phyloP scores from a whole-genome alignment of 495 filamentous ascomycete genomes.

The Lophiotrema nucula region DNA sequence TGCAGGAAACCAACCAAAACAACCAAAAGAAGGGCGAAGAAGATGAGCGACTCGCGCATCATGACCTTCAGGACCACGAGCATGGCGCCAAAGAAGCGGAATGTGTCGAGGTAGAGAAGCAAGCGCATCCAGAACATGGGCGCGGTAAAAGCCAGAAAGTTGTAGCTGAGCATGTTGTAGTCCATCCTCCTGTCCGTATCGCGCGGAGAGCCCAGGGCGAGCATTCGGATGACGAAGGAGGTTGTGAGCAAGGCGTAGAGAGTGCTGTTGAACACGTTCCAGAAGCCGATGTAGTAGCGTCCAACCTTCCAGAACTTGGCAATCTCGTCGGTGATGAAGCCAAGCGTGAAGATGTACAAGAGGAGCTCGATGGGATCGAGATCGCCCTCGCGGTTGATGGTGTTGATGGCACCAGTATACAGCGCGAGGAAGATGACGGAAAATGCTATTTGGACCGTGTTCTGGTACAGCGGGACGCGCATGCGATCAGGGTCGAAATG shows the following conservation, averaged over 20 bases:
- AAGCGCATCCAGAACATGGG: conserved; percentile 97
- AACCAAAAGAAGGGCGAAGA: conserved; percentile 88
- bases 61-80: conserved; percentile 95
- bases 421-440: conserved; percentile 78
- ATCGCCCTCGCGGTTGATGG: conserved; percentile 75
- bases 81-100: conserved; percentile 97
- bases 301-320: conserved; percentile 92
- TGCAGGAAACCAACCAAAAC: conserved; percentile 90
- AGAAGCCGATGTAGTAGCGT: conserved; percentile 82
- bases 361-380: conserved; percentile 81
- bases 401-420: conserved; percentile 90
- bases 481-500: conserved; percentile 94
- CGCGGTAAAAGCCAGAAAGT: conserved; percentile 85
- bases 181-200: conserved; percentile 53
- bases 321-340: conserved; percentile 87
- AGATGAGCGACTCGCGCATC: conserved; percentile 98
- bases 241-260: conserved; percentile 75
- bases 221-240: conserved; percentile 72
- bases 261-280: conserved; percentile 88
- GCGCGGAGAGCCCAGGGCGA: conserved; percentile 65
- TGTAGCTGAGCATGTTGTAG: conserved; percentile 82
- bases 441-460: conserved; percentile 78
- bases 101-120: conserved; percentile 85
- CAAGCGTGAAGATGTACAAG: conserved; percentile 86
- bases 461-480: conserved; percentile 89